phyloP scores from a whole-genome alignment of 345 rosid genomes.

The Populus deltoides region DNA sequence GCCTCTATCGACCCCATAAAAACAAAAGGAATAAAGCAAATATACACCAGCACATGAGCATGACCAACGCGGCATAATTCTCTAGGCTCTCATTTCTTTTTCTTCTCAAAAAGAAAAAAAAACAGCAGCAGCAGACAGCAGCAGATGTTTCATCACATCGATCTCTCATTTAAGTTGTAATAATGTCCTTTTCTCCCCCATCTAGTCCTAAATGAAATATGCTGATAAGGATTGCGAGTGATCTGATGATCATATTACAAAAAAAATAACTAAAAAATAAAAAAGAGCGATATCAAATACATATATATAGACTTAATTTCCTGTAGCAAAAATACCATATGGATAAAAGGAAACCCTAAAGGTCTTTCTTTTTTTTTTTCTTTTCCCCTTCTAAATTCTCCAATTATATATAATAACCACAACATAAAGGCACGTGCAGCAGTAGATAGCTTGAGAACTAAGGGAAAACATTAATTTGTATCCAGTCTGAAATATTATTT shows the following conservation, averaged over 20 bases:
- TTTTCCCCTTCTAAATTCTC: background rate
- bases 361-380: no score
- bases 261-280: no score
- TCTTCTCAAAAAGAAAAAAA: background rate
- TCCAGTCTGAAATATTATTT: background rate
- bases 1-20: constrained; percentile 27
- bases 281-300: no score
- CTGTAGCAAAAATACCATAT: no score
- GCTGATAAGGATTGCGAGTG: no score
- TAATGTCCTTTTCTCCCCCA: constrained; percentile 1
- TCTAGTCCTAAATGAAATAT: background rate
- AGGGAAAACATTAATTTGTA: constrained; percentile 11
- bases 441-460: background rate
- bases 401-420: background rate
- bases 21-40: constrained; percentile 40
- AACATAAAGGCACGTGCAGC: background rate
- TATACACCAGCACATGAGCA: constrained; percentile 10
- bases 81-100: background rate
- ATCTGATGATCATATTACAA: no score
- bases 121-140: no score
- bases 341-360: no score
- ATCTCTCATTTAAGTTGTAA: background rate
- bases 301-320: no score
- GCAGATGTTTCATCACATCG: background rate
- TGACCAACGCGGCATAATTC: background rate